Evolutionary conservation across 805 yeast species (phyloP), one percentile per base, ranked within the genome.

Genomic region (Candida morakotiae): DNA sequence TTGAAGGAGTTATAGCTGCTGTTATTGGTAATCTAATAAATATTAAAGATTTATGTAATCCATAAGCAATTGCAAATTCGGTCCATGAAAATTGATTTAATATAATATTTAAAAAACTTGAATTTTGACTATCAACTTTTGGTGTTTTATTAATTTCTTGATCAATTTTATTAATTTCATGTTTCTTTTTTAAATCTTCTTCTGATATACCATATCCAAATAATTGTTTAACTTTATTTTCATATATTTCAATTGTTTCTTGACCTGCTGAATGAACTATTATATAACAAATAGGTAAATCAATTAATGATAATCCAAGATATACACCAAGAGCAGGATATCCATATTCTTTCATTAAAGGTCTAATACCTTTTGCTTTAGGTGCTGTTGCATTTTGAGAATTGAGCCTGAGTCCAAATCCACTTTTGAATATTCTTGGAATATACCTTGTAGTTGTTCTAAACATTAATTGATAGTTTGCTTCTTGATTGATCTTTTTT

Each of bases 261-360:
- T 82, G 87, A 13, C 98, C 98, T 44, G 83, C 64, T 0, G 87
- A 77, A 55, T 89, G 97, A 9, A 93, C 98, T 20, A 85, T 51
- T 7, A 84, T 44, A 56, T 81, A 93, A 56, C 94, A 86, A 3
- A 88, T 44, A 1, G 98, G 97, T 45, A 86, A 69, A 54, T 93
- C 98, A 19, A 93, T 59, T 16, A 71, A 67, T 2, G 86, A 72
- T n/a, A 93, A 56, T 2, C 75, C 82, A 15, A 87, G 49, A 53
- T 93, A 93, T 0, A 91, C 87, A 10, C 87, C 95, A 10, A 91
- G 63, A 0, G 96, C 97, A 13, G 94, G 77, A 66, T 83, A 87
- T 0, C 98, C 98, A 58, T 93, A 93, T 53, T 85, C 83, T 53
- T 84, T 81, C 52, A 85, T 73, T 44, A 93, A 67, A 9, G 75